Conservation (phyloP, 768 basidiomycete species). For the Harrya chromipes region DNA sequence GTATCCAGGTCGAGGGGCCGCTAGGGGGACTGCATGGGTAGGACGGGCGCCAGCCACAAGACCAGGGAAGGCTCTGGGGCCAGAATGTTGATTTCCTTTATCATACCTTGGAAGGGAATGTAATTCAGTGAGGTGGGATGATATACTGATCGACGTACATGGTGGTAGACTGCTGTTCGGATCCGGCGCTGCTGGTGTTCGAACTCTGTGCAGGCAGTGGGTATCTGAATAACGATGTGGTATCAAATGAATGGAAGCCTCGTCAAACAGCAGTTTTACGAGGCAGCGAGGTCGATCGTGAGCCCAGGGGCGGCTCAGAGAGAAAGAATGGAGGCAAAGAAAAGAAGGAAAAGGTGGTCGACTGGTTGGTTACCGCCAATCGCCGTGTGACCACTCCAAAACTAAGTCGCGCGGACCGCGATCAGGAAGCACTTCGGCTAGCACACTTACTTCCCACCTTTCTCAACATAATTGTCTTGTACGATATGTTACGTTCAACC, state of each 20-base stretch:
- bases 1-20: constrained; percentile 72
- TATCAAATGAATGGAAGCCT: constrained; percentile 30
- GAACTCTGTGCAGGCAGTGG: constrained; percentile 35
- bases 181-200: constrained; percentile 45
- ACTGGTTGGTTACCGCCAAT: constrained; percentile 16
- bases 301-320: constrained; percentile 11
- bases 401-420: not conserved
- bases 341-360: not conserved
- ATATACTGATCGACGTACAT: constrained; percentile 47
- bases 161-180: constrained; percentile 58
- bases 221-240: constrained; percentile 12
- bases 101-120: constrained; percentile 50
- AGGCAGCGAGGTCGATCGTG: constrained; percentile 20
- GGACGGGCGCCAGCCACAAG: constrained; percentile 40
- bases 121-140: constrained; percentile 7
- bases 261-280: constrained; percentile 14
- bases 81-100: constrained; percentile 50
- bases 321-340: not conserved
- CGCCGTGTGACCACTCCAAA: not conserved
- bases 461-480: not conserved
- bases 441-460: not conserved
- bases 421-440: constrained; percentile 19
- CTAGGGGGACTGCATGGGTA: constrained; percentile 44
- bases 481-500: not conserved
- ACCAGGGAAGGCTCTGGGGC: constrained; percentile 48